Base-by-base conservation (phyloP, 1,284 basidiomycete genomes). In the Mycosarcoma mackinlayi region DNA sequence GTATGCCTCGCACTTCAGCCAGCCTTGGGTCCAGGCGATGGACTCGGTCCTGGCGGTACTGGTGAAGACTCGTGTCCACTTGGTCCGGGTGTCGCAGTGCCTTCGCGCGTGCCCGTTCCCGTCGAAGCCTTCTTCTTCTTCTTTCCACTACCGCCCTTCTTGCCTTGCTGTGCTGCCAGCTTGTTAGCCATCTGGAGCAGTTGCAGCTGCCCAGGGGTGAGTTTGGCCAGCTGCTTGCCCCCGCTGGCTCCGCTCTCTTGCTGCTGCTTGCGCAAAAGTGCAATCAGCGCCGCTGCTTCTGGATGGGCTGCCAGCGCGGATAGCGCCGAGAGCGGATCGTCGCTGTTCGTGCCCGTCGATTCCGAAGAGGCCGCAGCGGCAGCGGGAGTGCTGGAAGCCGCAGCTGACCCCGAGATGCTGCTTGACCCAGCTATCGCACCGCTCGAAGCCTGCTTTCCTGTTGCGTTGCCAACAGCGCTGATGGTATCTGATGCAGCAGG, bases 131-230 rank as follows among this genome's bases (percentile, higher is more conserved):
- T 57, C 40, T 66, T 66, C 63, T 74, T 74, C 64, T 74, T 74
- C 63, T 70, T 59, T 8, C 42, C 44, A n/a, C 44, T 21, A 21
- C 49, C 54, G 14, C 62, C 55, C 40, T 59, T 65, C 53, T 70
- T 73, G 25, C 44, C 53, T 53, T 76, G 75, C 56, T 72, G 67
- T 9, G 71, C 71, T 3, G 77, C 77, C 3, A 78, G 61, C 50
- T 68, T 70, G 64, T 79, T 79, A 19, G 77, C 79, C 65, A 79
- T 73, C 63, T 81, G 79, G 24, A 81, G 60, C 21, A 81, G 62
- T 60, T 81, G 74, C 46, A 79, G 50, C 58, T 81, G 79, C 3
- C 70, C 72, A 0, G 77, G 76, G 41, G 79, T 79, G 13, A 81
- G 65, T 56, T 78, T 76, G 31, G 71, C 72, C 33, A 75, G 42